Evolutionary conservation across 371 early-diverging fungal genomes (phyloP), one percentile per base, ranked within the genome.

Genomic region (Capniomyces stellatus): DNA sequence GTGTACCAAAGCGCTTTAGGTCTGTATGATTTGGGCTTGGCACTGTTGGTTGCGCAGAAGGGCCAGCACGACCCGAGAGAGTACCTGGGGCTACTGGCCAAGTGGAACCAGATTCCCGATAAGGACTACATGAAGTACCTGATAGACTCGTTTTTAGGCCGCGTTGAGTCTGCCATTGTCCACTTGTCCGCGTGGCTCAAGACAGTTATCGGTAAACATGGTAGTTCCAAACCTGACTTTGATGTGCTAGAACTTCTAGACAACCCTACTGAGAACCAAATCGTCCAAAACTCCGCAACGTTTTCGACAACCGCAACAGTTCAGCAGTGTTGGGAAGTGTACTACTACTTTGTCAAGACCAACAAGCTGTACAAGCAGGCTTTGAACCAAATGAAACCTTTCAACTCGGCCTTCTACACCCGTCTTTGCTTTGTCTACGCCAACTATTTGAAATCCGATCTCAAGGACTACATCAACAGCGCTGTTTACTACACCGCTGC

Each of bases 51-150:
- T 21, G 95, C 93, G 15, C 92, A 93, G 63, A 85, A 86, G 60
- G 85, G 90, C 19, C 92, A 94, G 57, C 89, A 78, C 73, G 96
- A 96, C 74, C 96, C 96, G 21, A 74, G 89, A 25, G 97, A 96
- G 70, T 94, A 94, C 55, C 63, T 94, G 46, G 83, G 92, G 0
- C 89, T 89, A 68, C 70, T 96, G 52, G 72, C 81, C 41, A 85
- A 83, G 55, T 77, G 93, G 46, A 78, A 84, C 39, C 75, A 76
- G 22, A 64, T 89, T 19, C 74, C 77, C 28, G 55, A 46, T 35
- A 71, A 69, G 43, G 74, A 80, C 43, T 85, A 87, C 54, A 89
- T 86, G 57, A 77, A 83, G 2, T 94, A 75, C 75, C 65, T 71
- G 57, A 94, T 96, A 50, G 92, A 96, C 54, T 85, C 85, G 46